phyloP scores from a whole-genome alignment of 2,329 filamentous ascomycete species.

The Dactylellina parvicollis region DNA sequence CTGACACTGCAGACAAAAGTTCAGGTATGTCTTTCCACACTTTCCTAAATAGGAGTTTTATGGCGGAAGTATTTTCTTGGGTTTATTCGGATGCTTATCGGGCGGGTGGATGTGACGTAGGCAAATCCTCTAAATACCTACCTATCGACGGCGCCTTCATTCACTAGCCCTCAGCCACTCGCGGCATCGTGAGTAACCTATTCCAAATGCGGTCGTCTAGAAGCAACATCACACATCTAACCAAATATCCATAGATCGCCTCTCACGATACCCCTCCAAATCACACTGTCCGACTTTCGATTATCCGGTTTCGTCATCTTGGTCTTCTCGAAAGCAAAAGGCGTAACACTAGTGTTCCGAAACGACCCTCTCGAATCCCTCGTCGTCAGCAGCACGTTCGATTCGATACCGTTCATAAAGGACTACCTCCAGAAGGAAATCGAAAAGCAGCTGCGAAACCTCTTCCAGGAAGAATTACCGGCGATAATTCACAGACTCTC shows the following conservation, averaged over 20 bases:
- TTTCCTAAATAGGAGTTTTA: too few species aligned
- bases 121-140: constrained; percentile 98
- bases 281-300: constrained; percentile 94
- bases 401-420: constrained; percentile 97
- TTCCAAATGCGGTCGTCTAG: background rate
- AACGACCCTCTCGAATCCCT: constrained; percentile 98
- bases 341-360: constrained; percentile 93
- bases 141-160: constrained; percentile 86
- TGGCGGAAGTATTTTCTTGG: too few species aligned
- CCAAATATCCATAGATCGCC: constrained; percentile 68
- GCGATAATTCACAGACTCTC: constrained; percentile 95
- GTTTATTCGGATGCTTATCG: constrained; percentile 12
- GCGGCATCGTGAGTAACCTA: constrained; percentile 73
- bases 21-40: constrained; percentile 71
- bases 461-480: constrained; percentile 98
- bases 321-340: constrained; percentile 97
- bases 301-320: constrained; percentile 96
- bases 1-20: constrained; percentile 94
- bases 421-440: constrained; percentile 97
- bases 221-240: constrained; percentile 1
- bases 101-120: constrained; percentile 61
- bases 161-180: constrained; percentile 90
- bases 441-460: constrained; percentile 85
- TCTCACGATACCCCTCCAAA: constrained; percentile 95
- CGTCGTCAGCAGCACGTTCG: constrained; percentile 98